Percentiles rank a stretch among this genome's conserved stretches.
Evolutionary conservation across 208 protist species (phyloP).

Genomic region (Crithidia brevicula): DNA sequence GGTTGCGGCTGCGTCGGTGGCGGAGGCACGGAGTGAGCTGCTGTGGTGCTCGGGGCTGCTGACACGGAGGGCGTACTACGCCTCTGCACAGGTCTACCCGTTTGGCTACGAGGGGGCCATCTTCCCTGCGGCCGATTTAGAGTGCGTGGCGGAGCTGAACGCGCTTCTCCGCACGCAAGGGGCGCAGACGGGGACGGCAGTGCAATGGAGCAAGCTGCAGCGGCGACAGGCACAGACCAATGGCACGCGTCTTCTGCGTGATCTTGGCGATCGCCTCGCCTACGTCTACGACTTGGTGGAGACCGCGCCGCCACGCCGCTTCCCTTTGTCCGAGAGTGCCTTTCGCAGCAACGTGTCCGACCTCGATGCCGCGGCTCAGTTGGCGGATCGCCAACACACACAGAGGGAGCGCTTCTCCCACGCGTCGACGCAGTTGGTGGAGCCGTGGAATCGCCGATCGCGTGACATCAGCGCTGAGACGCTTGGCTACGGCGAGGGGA

Average conservation of each 20-base stretch:
- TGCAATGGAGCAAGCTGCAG: neutral
- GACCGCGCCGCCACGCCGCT: conserved; percentile 3
- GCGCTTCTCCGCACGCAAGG: conserved; percentile 7
- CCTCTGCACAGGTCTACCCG: conserved; percentile 12
- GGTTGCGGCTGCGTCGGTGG: neutral
- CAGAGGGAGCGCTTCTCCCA: neutral
- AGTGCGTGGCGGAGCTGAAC: conserved; percentile 45
- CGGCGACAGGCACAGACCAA: conserved; percentile 16
- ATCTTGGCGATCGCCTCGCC: conserved; percentile 20
- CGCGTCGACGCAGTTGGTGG: conserved; percentile 48
- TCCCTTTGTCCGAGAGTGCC: conserved; percentile 16
- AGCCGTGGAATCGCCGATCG: conserved; percentile 61
- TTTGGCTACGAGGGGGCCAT: conserved; percentile 59
- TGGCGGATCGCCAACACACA: neutral
- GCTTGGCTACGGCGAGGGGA: conserved; percentile 57
- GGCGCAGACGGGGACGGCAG: neutral
- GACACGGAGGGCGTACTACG: conserved; percentile 11
- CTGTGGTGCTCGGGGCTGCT: conserved; percentile 32
- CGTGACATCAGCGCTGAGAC: conserved; percentile 19
- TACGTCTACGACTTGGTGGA: conserved; percentile 29
- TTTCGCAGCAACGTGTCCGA: conserved; percentile 10
- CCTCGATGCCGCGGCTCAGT: neutral
- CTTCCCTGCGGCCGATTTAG: conserved; percentile 55
- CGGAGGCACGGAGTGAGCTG: conserved; percentile 15
- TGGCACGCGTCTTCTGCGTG: conserved; percentile 17